Conservation (phyloP, 1,284 basidiomycete species). For the Leccinum subrobustum region DNA sequence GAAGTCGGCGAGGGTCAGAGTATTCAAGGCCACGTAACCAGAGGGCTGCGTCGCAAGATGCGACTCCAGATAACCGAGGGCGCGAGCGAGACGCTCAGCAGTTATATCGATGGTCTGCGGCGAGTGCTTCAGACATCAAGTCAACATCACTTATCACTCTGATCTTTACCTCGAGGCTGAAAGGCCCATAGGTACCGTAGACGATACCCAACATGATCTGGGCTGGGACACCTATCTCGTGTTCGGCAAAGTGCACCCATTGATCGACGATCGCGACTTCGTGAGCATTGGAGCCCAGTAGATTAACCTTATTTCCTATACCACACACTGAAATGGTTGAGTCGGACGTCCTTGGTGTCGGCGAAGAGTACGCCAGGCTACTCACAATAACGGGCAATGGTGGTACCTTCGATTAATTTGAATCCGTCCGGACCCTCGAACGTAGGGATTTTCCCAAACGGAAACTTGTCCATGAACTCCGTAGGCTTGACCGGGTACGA, state of each 20-base stretch:
- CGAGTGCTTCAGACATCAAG: background rate
- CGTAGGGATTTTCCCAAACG: constrained; percentile 49
- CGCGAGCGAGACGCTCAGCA: constrained; percentile 20
- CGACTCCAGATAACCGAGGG: constrained; percentile 43
- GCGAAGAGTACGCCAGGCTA: constrained; percentile 7
- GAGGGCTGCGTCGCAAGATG: constrained; percentile 48
- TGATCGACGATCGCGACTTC: constrained; percentile 50
- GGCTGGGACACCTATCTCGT: constrained; percentile 36
- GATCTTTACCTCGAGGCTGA: constrained; percentile 18
- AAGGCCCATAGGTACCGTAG: constrained; percentile 7
- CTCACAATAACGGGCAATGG: constrained; percentile 64
- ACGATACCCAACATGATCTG: constrained; percentile 4
- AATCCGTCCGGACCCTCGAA: constrained; percentile 54
- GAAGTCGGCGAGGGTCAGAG: constrained; percentile 62
- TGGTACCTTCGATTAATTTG: constrained; percentile 48
- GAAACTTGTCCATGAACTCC: constrained; percentile 46
- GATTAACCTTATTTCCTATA: constrained; percentile 44
- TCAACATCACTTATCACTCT: too few relatives aligned
- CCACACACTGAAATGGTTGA: constrained; percentile 40
- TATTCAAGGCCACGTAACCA: constrained; percentile 49
- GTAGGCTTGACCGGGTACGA: constrained; percentile 35
- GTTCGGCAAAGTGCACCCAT: constrained; percentile 52
- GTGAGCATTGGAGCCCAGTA: constrained; percentile 45
- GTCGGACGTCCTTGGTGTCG: background rate
- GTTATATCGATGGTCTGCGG: constrained; percentile 8